Conservation (phyloP, 257 asterid species). For the Solanum pinnatisectum region DNA sequence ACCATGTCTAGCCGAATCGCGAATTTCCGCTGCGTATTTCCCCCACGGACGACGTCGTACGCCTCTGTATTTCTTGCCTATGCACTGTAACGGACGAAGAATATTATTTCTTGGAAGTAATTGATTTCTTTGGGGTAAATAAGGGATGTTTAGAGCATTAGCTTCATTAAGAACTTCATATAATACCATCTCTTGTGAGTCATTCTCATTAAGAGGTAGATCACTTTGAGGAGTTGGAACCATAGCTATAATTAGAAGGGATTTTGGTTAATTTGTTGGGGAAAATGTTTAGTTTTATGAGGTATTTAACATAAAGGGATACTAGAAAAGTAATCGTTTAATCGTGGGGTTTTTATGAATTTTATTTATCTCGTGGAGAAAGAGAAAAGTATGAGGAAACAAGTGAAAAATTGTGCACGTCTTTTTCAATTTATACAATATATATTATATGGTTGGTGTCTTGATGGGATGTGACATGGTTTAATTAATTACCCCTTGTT, state of each 20-base stretch:
- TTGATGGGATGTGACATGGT: background rate
- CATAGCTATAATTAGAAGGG: conserved; percentile 10
- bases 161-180: conserved; percentile 51
- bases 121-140: conserved; percentile 6
- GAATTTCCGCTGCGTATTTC: conserved; percentile 62
- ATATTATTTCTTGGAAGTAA: background rate
- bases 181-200: conserved; percentile 51
- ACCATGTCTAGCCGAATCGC: conserved; percentile 42
- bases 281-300: background rate
- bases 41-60: conserved; percentile 67
- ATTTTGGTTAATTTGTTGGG: background rate
- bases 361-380: conserved; percentile 1
- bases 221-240: conserved; percentile 10
- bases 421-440: background rate
- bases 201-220: conserved; percentile 54
- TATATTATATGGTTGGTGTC: background rate
- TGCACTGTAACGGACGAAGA: conserved; percentile 8
- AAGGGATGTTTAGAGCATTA: conserved; percentile 5
- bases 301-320: conserved; percentile 4
- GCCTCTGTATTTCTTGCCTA: conserved; percentile 43
- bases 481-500: background rate
- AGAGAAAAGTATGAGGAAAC: background rate
- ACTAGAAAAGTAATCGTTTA: background rate
- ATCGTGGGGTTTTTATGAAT: background rate
- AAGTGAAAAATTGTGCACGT: background rate